A percentile compares a stretch with the other conserved stretches of the same genome.
Conservation (phyloP, 2,329 filamentous ascomycete species). For the Claviceps fusiformis region DNA sequence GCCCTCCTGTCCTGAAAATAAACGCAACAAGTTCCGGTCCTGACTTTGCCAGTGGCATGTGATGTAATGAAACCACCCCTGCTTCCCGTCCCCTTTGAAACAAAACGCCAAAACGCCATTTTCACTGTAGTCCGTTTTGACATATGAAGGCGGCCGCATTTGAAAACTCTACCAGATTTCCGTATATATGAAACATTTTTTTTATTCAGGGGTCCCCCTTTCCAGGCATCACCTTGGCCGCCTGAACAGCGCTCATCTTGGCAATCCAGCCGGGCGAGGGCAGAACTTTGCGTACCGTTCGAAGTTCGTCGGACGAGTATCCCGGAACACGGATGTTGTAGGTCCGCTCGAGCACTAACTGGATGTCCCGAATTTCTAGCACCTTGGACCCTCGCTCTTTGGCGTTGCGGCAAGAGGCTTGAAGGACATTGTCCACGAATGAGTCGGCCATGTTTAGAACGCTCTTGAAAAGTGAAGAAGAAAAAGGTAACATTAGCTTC, state of each 20-base stretch:
- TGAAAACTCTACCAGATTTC: background rate
- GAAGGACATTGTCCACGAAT: slow-evolving; percentile 85
- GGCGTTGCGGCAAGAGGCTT: slow-evolving; percentile 75
- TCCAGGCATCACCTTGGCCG: slow-evolving; percentile 66
- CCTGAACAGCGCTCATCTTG: slow-evolving; percentile 95
- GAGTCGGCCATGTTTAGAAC: slow-evolving; percentile 83
- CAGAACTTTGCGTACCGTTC: slow-evolving; percentile 86
- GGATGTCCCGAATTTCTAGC: slow-evolving; percentile 77
- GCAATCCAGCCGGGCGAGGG: slow-evolving; percentile 81
- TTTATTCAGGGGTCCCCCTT: slow-evolving; percentile 30
- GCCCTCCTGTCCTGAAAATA: background rate
- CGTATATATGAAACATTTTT: background rate
- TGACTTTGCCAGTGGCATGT: background rate
- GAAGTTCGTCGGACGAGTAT: slow-evolving; percentile 85
- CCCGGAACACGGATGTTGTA: slow-evolving; percentile 91
- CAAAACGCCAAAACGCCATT: background rate
- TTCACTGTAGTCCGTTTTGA: background rate
- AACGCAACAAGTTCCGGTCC: background rate
- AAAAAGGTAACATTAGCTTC: slow-evolving; percentile 8
- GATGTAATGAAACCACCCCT: no score
- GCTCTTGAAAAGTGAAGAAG: slow-evolving; percentile 43
- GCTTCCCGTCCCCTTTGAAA: background rate
- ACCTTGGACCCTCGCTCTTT: slow-evolving; percentile 86
- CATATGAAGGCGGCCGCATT: background rate
- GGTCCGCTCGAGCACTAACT: slow-evolving; percentile 68